Base-by-base conservation (phyloP, 768 basidiomycete genomes). In the Kwoniella heveanensis region DNA sequence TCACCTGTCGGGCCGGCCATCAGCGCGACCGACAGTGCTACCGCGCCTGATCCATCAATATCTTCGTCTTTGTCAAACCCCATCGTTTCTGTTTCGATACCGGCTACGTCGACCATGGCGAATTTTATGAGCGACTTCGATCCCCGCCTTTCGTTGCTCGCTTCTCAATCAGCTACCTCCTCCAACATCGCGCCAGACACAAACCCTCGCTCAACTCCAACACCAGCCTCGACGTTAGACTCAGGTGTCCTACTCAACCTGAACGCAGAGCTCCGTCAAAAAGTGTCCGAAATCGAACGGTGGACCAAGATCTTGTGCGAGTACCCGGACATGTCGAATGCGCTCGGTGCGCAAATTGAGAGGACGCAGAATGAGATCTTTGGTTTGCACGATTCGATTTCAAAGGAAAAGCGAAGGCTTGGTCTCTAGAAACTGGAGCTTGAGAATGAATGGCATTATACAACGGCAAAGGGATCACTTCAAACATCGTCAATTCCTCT, bases 341-440 rank as follows among this genome's bases (percentile, higher is more conserved):
- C 62, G 2, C 49, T 64, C 24, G 32, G 22, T 39, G 54, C 17
- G 7, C 62, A 64, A 17, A 54, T 64, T 8, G 25, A 44, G 15
- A 50, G 56, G 36, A 64, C 62, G 5, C 54, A 57, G 19, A 55
- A 37, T 15, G 62, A 64, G 49, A 64, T 64, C 19, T 64, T 64
- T 44, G 36, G n/a, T 2, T 30, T 64, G 37, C 56, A 64, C 29
- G 62, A 64, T 64, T 25, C 27, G 32, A 64, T 64, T 27, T 47
- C 52, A n/a, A 37, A 22, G 48, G 62, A 64, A 27, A 57, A 48
- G 37, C n/a, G 13, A 7, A 57, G 27, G 9, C n/a, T 57, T 46
- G 37, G 55, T 8, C 17, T 36, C 10, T n/a, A n/a, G n/a, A n/a
- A n/a, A n/a, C n/a, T n/a, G n/a, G n/a, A n/a, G n/a, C n/a, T n/a